Base-by-base conservation (phyloP, 768 basidiomycete species). In the Termitomyces eurrhizus region DNA sequence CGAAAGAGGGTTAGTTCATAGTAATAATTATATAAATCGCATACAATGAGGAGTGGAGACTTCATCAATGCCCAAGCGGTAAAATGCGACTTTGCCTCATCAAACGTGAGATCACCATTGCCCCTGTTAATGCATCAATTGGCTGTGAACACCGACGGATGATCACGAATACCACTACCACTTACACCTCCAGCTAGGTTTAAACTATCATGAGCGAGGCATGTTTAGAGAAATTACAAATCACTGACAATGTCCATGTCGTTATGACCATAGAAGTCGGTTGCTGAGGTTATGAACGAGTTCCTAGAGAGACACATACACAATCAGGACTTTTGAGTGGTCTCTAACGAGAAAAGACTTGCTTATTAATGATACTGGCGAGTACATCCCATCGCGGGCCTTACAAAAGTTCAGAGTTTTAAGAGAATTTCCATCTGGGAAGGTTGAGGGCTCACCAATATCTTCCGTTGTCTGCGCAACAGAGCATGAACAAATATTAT, bases 61-160 rank as follows among this genome's bases (percentile, higher is more conserved):
- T 87, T 88, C 83, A 87, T 82, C 49, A 89, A 68, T 16, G 87
- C 86, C 87, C 88, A 89, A 6, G 85, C 85, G 0, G 86, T 88
- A 68, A 88, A 89, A 67, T 89, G 87, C 0, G 86, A 81, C 72
- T 88, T 88, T 4, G 80, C 68, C 69, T 89, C 87, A 2, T 88
- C 86, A 66, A 75, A 82, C 0, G 83, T 79, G 24, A 89, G 69
- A 21, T 78, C 78, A 4, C 85, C 87, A 64, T 89, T 89, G 13
- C 87, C 87, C 21, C 84, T 86, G 64, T 9, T 6, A 51, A 39
- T 7, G 16, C 6, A 41, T 65, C n/a, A 60, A 44, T 13, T 14
- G 32, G 24, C 2, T 4, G 9, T 4, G 3, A 44, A 8, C 9
- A 9, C 14, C n/a, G 14, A 37, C 7, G 21, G 8, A 42, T 1